phyloP scores from a whole-genome alignment of 331 rosid genomes.

The Pyracantha coccinea region DNA sequence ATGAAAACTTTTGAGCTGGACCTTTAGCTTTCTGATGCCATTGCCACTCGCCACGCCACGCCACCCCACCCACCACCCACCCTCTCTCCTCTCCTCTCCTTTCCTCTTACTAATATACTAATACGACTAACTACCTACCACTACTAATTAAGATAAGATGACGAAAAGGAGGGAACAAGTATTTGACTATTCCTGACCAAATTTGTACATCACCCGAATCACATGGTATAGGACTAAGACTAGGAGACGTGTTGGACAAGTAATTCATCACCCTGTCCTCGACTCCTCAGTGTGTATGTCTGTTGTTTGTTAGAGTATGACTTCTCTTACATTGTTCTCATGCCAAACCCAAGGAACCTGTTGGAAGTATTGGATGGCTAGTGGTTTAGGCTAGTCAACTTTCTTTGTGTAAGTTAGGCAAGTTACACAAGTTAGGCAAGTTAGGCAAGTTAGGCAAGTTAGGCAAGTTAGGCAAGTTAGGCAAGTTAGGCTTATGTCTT shows the following conservation, averaged over 20 bases:
- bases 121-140: neutral
- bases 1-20: slow-evolving; percentile 30
- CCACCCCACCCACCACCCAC: no score
- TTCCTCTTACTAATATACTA: neutral
- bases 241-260: neutral
- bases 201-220: neutral
- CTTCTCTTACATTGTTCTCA: neutral
- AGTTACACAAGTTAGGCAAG: no score
- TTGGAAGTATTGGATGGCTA: no score
- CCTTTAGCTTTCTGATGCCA: slow-evolving; percentile 42
- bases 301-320: no score
- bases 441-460: no score
- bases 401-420: no score
- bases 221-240: neutral
- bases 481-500: no score
- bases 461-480: no score
- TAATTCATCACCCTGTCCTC: neutral
- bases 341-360: neutral
- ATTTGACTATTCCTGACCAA: neutral
- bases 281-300: neutral
- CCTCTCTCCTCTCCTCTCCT: neutral
- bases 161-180: neutral
- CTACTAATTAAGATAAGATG: slow-evolving; percentile 11
- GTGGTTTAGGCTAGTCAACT: no score
- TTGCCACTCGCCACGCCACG: neutral